Percentiles rank a stretch among this genome's conserved stretches.
These are phyloP conservation scores for Colletotrichum filicis DNA, from an alignment of 2,329 filamentous ascomycete species.

Conservation along the genomic window DNA sequence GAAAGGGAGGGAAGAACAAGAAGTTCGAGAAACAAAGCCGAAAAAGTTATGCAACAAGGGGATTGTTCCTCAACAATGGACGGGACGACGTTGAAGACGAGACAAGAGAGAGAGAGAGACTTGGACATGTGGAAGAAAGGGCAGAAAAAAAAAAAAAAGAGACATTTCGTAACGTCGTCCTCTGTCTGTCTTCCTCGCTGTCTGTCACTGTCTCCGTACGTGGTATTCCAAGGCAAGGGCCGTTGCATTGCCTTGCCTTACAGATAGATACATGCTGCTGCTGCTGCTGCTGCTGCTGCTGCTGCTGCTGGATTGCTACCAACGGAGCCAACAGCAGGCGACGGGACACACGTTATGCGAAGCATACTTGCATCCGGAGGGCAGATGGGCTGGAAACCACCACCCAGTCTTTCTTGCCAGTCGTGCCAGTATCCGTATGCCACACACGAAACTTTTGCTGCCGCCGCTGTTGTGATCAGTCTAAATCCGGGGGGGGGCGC, in stretches of 20 bases:
- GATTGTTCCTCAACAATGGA: slow-evolving; percentile 14
- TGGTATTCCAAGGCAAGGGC: slow-evolving; percentile 18
- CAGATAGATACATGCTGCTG: background rate
- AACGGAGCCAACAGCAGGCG: slow-evolving; percentile 20
- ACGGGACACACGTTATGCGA: slow-evolving; percentile 47
- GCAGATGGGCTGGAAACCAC: background rate
- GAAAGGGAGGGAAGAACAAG: background rate
- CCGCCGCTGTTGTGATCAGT: no score
- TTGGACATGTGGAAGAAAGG: slow-evolving; percentile 9
- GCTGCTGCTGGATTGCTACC: background rate
- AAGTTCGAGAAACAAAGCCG: slow-evolving; percentile 8
- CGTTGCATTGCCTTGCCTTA: slow-evolving; percentile 34
- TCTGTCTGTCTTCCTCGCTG: background rate
- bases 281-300: background rate
- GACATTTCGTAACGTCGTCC: slow-evolving; percentile 9
- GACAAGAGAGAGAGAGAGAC: no score
- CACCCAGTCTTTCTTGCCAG: background rate
- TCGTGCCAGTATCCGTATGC: no score
- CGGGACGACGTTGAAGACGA: background rate
- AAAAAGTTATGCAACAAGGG: slow-evolving; percentile 8
- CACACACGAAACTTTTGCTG: no score
- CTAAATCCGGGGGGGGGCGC: no score
- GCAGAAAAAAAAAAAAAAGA: background rate
- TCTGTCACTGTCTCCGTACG: background rate
- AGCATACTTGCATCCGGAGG: slow-evolving; percentile 53